Conservation (phyloP, 805 yeast species). For the Zygosaccharomyces kombuchaensis region DNA sequence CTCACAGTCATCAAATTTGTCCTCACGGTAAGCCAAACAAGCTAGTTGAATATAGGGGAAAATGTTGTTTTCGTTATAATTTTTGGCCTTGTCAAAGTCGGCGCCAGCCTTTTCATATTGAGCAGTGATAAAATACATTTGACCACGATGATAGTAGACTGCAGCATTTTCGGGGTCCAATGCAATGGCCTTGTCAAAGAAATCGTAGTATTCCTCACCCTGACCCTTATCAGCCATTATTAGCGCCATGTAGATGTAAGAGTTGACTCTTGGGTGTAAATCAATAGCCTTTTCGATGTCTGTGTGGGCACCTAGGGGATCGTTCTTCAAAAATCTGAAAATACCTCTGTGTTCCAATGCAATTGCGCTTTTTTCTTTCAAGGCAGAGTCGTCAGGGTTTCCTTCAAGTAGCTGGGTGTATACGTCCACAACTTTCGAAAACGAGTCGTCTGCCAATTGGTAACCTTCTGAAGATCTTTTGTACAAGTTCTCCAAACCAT, state of each 20-base stretch:
- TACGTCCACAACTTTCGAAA: constrained; percentile 55
- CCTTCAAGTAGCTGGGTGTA: constrained; percentile 33
- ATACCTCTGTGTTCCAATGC: constrained; percentile 84
- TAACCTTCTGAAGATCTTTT: constrained; percentile 40
- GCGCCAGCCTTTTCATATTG: constrained; percentile 67
- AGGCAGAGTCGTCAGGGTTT: constrained; percentile 22
- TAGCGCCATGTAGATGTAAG: constrained; percentile 77
- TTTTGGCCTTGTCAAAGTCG: constrained; percentile 73
- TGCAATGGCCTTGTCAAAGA: constrained; percentile 67
- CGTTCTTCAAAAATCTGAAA: constrained; percentile 75
- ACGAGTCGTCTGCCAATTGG: constrained; percentile 36
- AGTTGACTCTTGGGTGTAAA: constrained; percentile 70
- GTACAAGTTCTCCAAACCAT: constrained; percentile 57
- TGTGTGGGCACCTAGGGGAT: constrained; percentile 57
- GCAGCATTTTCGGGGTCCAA: constrained; percentile 72
- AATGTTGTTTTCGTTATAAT: constrained; percentile 68
- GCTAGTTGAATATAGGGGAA: constrained; percentile 90
- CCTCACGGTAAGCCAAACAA: constrained; percentile 79
- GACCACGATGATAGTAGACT: constrained; percentile 91
- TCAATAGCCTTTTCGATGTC: constrained; percentile 63
- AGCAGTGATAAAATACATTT: constrained; percentile 76
- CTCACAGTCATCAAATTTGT: constrained; percentile 51
- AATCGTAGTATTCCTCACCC: constrained; percentile 60
- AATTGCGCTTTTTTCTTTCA: constrained; percentile 49
- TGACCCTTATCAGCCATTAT: constrained; percentile 77